Evolutionary conservation across 164 flowering plant genomes (phyloP).

Genomic region (Tetracentron sinense): DNA sequence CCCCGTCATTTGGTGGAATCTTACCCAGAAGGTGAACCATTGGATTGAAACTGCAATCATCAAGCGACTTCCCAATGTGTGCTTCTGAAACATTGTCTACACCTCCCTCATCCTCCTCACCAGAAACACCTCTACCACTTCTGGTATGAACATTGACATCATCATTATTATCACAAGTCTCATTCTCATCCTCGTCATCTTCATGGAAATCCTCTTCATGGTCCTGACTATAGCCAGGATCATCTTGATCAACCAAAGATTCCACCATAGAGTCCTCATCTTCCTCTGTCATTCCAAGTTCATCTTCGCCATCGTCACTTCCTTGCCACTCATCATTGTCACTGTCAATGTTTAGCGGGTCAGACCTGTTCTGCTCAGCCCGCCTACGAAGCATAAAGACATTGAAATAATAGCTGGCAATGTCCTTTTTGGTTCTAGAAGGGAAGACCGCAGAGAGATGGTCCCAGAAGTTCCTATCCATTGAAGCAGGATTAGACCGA

Average conservation of each 20-base stretch:
- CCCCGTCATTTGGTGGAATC: constrained; percentile 15
- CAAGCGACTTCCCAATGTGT: background rate
- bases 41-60: background rate
- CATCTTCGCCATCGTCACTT: constrained; percentile 27
- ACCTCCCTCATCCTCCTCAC: constrained; percentile 23
- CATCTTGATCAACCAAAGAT: constrained; percentile 28
- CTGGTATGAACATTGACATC: constrained; percentile 11
- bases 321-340: constrained; percentile 69
- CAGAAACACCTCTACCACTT: constrained; percentile 6
- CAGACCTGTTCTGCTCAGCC: constrained; percentile 60
- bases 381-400: constrained; percentile 71
- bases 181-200: constrained; percentile 5
- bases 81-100: constrained; percentile 17
- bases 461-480: constrained; percentile 59
- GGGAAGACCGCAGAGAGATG: constrained; percentile 42
- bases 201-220: constrained; percentile 13
- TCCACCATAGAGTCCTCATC: constrained; percentile 46
- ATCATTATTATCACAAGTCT: constrained; percentile 10
- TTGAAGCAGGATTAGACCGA: constrained; percentile 48
- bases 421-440: constrained; percentile 39
- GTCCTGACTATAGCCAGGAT: constrained; percentile 8
- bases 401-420: constrained; percentile 80
- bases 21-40: background rate
- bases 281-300: constrained; percentile 33
- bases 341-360: constrained; percentile 46